phyloP scores from a whole-genome alignment of 305 asterid genomes.

The Fraxinus latifolia region DNA sequence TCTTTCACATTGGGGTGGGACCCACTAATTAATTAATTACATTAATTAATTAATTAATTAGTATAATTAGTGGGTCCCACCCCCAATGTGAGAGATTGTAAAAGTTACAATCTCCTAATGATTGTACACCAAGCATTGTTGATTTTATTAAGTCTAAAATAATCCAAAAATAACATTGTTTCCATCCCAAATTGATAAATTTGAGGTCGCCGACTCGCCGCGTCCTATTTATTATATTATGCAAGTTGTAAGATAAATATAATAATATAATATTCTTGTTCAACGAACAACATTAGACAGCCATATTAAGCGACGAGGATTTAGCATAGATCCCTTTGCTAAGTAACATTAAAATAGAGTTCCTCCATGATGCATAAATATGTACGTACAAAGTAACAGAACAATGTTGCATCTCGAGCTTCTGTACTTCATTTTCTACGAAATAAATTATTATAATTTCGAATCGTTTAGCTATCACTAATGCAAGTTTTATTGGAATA shows the following conservation, averaged over 20 bases:
- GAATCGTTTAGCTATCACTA: background rate
- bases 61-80: no score
- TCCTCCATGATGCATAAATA: background rate
- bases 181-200: background rate
- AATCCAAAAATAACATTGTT: background rate
- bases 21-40: no score
- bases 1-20: no score
- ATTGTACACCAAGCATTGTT: no score
- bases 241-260: background rate
- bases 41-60: no score
- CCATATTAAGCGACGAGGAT: background rate
- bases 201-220: conserved; percentile 4
- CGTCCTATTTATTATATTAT: background rate
- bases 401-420: background rate
- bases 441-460: background rate
- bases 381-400: background rate
- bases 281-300: background rate
- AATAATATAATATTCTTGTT: background rate
- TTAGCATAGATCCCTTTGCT: background rate
- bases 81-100: no score
- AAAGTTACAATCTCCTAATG: no score
- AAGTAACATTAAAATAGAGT: background rate
- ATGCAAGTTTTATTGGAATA: background rate
- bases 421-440: background rate
- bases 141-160: background rate